These are phyloP conservation scores for Brassica juncea DNA, from an alignment of 345 rosid genomes.

Conservation along the genomic window DNA sequence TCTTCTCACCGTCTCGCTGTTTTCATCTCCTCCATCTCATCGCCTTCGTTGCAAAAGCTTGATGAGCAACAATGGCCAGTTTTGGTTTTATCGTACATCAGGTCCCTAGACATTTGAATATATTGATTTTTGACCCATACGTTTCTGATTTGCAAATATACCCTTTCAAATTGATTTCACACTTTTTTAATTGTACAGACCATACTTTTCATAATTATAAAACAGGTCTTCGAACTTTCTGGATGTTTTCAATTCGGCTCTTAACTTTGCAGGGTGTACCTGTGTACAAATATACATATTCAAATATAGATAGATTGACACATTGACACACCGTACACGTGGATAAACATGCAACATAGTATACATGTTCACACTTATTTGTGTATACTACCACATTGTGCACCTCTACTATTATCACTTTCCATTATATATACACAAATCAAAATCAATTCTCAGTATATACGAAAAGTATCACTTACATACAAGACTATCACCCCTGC, in stretches of 20 bases:
- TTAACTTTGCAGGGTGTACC: no score
- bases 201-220: neutral
- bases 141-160: no score
- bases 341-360: no score
- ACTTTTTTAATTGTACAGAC: neutral
- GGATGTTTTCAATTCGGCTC: neutral
- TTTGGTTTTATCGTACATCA: neutral
- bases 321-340: no score
- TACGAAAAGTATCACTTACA: no score
- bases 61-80: neutral
- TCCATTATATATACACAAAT: no score
- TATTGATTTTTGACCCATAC: neutral
- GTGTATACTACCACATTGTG: neutral
- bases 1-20: neutral
- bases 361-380: no score
- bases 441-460: no score
- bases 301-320: no score
- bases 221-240: neutral
- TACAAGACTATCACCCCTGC: no score
- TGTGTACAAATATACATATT: no score
- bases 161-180: neutral
- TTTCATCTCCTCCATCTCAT: neutral
- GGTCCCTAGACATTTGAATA: neutral
- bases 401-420: neutral
- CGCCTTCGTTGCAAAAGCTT: neutral